These are phyloP conservation scores for Sporothrix schenckii DNA, from an alignment of 2,329 filamentous ascomycete genomes.

Conservation along the genomic window DNA sequence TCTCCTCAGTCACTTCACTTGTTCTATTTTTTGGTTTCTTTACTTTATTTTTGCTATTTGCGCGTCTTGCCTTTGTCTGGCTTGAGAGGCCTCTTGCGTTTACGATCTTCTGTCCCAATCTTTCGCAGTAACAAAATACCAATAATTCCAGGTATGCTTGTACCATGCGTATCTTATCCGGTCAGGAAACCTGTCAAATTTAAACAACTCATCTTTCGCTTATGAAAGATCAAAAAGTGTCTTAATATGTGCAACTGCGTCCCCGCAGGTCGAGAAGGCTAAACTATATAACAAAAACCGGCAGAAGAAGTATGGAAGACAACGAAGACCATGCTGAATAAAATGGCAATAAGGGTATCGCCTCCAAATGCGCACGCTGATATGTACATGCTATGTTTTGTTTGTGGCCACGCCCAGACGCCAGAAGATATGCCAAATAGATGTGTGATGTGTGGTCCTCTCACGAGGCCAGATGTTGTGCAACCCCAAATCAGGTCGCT, in stretches of 20 bases:
- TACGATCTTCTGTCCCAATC: not conserved
- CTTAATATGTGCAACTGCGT: not conserved
- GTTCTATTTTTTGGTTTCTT: conserved; percentile 29
- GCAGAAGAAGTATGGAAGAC: not conserved
- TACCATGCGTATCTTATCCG: not conserved
- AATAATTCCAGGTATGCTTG: conserved; percentile 11
- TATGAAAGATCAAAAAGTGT: not conserved
- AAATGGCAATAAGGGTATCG: not conserved
- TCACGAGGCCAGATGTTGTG: not conserved
- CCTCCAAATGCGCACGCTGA: not conserved
- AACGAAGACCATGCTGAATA: not conserved
- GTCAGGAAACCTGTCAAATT: no score
- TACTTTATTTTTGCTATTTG: not conserved
- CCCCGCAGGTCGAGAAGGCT: not conserved
- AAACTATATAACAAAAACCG: not conserved
- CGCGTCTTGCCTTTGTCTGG: not conserved
- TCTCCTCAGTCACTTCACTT: conserved; percentile 13
- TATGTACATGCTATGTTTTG: not conserved
- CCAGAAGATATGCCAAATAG: conserved; percentile 4
- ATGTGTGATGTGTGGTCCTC: no score
- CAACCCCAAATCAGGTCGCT: not conserved
- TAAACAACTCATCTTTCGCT: not conserved
- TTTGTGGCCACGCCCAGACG: not conserved
- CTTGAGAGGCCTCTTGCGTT: not conserved
- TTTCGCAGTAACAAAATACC: not conserved